These are phyloP conservation scores for Ophiostoma ulmi DNA, from an alignment of 2,329 filamentous ascomycete genomes.

Conservation along the genomic window DNA sequence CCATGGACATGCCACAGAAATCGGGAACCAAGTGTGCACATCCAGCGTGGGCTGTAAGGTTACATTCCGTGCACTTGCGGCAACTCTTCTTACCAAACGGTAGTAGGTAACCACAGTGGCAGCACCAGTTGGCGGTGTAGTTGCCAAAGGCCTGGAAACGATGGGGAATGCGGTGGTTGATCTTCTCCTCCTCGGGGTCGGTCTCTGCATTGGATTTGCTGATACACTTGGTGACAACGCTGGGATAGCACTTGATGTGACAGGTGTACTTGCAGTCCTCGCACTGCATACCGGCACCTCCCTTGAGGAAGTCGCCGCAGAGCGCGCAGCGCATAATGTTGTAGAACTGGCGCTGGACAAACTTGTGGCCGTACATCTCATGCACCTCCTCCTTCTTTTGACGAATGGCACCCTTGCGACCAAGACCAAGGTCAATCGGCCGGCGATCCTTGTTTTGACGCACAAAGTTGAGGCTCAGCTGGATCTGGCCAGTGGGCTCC, in stretches of 20 bases:
- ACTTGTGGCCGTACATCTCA: slow-evolving; percentile 99
- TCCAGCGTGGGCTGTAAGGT: slow-evolving; percentile 80
- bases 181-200: slow-evolving; percentile 97
- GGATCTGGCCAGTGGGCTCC: slow-evolving; percentile 87
- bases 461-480: slow-evolving; percentile 83
- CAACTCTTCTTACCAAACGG: slow-evolving; percentile 94
- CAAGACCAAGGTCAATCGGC: slow-evolving; percentile 81
- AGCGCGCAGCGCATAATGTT: slow-evolving; percentile 99
- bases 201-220: slow-evolving; percentile 98
- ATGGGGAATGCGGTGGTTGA: slow-evolving; percentile 98
- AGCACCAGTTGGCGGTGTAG: slow-evolving; percentile 98
- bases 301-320: slow-evolving; percentile 97
- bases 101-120: slow-evolving; percentile 93
- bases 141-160: slow-evolving; percentile 96
- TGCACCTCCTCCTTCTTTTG: slow-evolving; percentile 97
- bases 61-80: slow-evolving; percentile 88
- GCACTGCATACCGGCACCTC: slow-evolving; percentile 98
- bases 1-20: slow-evolving; percentile 99
- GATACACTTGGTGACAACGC: slow-evolving; percentile 98
- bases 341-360: slow-evolving; percentile 97
- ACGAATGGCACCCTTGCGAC: slow-evolving; percentile 90
- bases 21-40: slow-evolving; percentile 96
- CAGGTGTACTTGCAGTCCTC: slow-evolving; percentile 99
- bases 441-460: slow-evolving; percentile 83
- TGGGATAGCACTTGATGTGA: slow-evolving; percentile 93